Percentiles rank a stretch among this genome's conserved stretches.
Evolutionary conservation across 23 red algal genomes (phyloP).

Genomic region (Chondrus crispus): DNA sequence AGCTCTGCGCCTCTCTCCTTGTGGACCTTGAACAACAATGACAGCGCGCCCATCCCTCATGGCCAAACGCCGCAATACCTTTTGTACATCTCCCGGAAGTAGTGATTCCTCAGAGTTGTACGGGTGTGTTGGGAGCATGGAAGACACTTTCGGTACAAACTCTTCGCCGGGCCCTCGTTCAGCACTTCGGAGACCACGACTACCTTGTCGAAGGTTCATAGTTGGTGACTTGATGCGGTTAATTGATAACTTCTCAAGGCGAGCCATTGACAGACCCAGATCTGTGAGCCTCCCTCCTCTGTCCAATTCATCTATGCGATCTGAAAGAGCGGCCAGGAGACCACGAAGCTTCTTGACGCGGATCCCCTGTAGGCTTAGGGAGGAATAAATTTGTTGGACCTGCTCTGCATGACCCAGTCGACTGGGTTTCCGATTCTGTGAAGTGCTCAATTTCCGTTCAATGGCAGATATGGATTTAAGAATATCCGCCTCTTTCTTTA

Average conservation of each 20-base stretch:
- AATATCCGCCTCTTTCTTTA: conserved; percentile 7
- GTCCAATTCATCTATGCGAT: conserved; percentile 30
- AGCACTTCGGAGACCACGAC: neutral
- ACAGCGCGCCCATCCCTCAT: conserved; percentile 48
- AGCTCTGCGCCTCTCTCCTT: neutral
- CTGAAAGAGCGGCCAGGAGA: conserved; percentile 12
- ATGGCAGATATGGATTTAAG: conserved; percentile 15
- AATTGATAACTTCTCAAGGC: conserved; percentile 46
- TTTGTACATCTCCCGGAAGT: conserved; percentile 3
- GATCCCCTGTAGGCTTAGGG: conserved; percentile 50
- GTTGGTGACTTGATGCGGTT: neutral
- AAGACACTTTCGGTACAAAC: neutral
- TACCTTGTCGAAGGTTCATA: neutral
- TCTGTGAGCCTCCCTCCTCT: neutral
- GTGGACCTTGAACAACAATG: neutral
- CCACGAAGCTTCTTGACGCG: conserved; percentile 33
- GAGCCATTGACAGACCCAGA: conserved; percentile 48
- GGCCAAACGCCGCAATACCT: conserved; percentile 28
- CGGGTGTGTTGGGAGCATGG: neutral
- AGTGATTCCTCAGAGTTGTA: conserved; percentile 19
- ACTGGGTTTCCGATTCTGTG: neutral
- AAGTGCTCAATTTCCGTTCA: neutral
- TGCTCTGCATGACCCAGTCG: neutral
- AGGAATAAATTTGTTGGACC: conserved; percentile 41
- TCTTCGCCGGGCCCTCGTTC: neutral